Evolutionary conservation across 495 filamentous ascomycete genomes (phyloP).

Genomic region (Talaromyces stipitatus): DNA sequence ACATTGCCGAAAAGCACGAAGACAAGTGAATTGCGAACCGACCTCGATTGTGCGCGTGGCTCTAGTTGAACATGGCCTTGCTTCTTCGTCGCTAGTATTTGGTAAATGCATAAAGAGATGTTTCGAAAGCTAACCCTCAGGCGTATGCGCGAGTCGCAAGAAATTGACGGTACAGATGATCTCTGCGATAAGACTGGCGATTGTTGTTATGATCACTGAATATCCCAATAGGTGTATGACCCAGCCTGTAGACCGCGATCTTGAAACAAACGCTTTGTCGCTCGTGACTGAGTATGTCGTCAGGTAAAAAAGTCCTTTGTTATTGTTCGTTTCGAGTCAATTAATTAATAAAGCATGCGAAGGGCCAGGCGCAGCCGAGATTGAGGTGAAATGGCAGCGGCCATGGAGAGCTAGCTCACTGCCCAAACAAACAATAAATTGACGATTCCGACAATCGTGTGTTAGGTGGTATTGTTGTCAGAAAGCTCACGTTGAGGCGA

Average conservation of each 20-base stretch:
- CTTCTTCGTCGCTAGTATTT: not conserved
- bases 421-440: not conserved
- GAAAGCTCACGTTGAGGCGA: not conserved
- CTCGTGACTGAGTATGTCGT: not conserved
- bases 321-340: not conserved
- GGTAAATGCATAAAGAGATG: conserved; percentile 4
- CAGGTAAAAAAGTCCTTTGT: not conserved
- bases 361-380: conserved; percentile 5
- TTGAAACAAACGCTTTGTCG: not conserved
- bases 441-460: not conserved
- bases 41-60: not conserved
- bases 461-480: not conserved
- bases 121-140: not conserved
- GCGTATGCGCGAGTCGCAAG: not conserved
- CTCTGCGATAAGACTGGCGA: not conserved
- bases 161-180: not conserved
- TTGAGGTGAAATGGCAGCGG: not conserved
- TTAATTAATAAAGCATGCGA: not conserved
- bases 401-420: conserved; percentile 5
- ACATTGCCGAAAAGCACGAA: conserved; percentile 26
- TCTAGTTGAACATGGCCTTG: conserved; percentile 3
- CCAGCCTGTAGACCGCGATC: not conserved
- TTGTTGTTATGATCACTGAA: not conserved
- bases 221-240: not conserved
- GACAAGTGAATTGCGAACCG: not conserved